phyloP scores from a whole-genome alignment of 345 rosid genomes.

The Psidium friedrichsthalianum region DNA sequence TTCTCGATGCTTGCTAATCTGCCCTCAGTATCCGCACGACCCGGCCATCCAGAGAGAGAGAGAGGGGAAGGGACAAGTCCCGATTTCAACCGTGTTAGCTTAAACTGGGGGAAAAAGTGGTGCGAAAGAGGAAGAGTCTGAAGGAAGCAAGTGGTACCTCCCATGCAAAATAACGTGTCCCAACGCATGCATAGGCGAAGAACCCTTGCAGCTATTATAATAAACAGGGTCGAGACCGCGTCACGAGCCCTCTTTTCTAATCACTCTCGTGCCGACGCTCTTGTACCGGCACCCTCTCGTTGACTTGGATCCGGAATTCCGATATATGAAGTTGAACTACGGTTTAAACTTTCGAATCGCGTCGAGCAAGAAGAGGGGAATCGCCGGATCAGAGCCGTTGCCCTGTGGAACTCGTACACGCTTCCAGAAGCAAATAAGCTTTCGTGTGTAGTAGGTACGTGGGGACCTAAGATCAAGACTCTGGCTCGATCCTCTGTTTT shows the following conservation, averaged over 20 bases:
- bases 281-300: not conserved
- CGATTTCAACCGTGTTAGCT: not conserved
- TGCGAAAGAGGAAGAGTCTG: not conserved
- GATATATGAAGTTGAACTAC: not conserved
- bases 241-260: not conserved
- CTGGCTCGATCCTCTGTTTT: not conserved
- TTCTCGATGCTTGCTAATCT: not conserved
- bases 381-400: not conserved
- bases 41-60: not conserved
- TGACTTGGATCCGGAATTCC: not conserved
- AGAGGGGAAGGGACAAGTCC: not conserved
- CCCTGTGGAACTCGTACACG: not conserved
- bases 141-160: conserved; percentile 10
- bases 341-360: not conserved
- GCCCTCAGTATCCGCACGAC: not conserved
- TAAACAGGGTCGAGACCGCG: not conserved
- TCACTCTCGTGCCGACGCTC: not conserved
- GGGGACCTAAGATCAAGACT: not conserved
- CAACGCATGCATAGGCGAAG: not conserved
- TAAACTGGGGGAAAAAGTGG: not conserved
- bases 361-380: not conserved
- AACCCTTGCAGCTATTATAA: not conserved
- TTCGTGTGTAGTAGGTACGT: not conserved
- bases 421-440: not conserved
- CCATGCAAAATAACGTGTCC: conserved; percentile 10